Evolutionary conservation across 441 rosid species (phyloP).

Genomic region (Syzygium malaccense): DNA sequence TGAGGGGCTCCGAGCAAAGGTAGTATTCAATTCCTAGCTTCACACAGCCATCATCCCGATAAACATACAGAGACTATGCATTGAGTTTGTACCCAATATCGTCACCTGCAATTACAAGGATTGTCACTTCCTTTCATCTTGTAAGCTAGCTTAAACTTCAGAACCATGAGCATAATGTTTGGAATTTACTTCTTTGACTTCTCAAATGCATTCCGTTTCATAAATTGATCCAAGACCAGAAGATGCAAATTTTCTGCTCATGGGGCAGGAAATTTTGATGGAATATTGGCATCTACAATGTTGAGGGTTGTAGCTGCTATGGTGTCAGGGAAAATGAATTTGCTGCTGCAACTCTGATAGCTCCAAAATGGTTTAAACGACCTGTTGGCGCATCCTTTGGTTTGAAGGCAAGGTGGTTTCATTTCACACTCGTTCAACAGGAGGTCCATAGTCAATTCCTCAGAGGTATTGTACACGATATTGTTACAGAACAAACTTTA

Average conservation of each 20-base stretch:
- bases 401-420: constrained; percentile 97
- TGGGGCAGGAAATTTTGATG: constrained; percentile 5
- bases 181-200: neutral
- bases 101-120: neutral
- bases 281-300: constrained; percentile 88
- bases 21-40: neutral
- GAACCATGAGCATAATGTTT: neutral
- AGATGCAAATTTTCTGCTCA: neutral
- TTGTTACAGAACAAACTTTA: too few species aligned
- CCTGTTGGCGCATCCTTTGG: constrained; percentile 98
- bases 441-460: constrained; percentile 32
- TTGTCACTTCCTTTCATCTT: neutral
- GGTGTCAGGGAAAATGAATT: constrained; percentile 45
- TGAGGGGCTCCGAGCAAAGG: constrained; percentile 48
- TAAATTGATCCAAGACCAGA: neutral
- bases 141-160: neutral
- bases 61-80: neutral
- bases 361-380: constrained; percentile 98
- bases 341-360: constrained; percentile 62
- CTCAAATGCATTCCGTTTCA: neutral
- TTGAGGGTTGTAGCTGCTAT: constrained; percentile 91
- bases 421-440: constrained; percentile 44
- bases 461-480: constrained; percentile 47
- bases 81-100: neutral
- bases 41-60: neutral